Percentiles rank a stretch among this genome's conserved stretches.
These are phyloP conservation scores for Globisporangium irregulare DNA, from an alignment of 352 stramenopile genomes.

Conservation along the genomic window DNA sequence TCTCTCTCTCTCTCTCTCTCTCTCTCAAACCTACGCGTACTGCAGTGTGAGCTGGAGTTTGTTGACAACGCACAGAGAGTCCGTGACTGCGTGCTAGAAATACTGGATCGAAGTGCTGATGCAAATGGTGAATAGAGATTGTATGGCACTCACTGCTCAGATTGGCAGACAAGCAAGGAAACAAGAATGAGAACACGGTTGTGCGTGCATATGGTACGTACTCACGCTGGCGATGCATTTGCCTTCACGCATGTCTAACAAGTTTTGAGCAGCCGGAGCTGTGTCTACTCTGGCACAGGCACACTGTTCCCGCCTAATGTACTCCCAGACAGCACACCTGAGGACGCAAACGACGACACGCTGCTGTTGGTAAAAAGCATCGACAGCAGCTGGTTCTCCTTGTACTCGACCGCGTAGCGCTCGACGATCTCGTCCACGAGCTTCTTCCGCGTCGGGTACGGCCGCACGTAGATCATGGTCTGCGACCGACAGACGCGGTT, in stretches of 20 bases:
- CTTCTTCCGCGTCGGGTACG: conserved; percentile 86
- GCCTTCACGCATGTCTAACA: not conserved
- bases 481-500: conserved; percentile 83
- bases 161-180: too few species aligned
- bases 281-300: not conserved
- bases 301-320: not conserved
- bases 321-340: not conserved
- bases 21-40: too few species aligned
- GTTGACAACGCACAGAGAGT: too few species aligned
- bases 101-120: too few species aligned
- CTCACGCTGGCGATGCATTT: too few species aligned
- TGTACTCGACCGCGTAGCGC: conserved; percentile 82
- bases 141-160: too few species aligned
- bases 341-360: not conserved
- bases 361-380: conserved; percentile 61
- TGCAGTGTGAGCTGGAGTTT: too few species aligned
- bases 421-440: conserved; percentile 87
- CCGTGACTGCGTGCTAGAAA: too few species aligned
- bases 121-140: too few species aligned
- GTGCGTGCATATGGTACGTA: too few species aligned
- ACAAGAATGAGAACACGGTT: too few species aligned
- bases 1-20: too few species aligned
- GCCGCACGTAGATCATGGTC: conserved; percentile 80
- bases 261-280: not conserved
- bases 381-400: conserved; percentile 77